Conservation (phyloP, 2,329 filamentous ascomycete species). For the Penicillium hordei region DNA sequence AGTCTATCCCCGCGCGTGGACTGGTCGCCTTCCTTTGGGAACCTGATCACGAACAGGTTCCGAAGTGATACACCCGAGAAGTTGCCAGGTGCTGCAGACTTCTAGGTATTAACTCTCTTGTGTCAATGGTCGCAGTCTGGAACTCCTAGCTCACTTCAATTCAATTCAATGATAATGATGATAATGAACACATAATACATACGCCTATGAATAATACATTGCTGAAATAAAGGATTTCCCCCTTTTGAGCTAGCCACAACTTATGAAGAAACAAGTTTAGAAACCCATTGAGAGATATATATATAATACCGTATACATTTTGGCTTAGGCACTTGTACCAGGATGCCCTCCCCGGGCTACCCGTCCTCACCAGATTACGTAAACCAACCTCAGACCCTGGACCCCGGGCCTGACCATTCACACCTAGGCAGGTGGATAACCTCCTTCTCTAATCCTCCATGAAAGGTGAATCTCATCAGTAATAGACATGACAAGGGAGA, state of each 20-base stretch:
- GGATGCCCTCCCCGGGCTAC: background rate
- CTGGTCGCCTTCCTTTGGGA: conserved; percentile 41
- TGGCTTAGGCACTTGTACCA: no score
- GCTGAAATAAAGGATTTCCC: no score
- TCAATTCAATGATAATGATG: background rate
- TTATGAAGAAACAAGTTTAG: background rate
- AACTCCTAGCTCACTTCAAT: background rate
- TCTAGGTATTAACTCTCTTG: conserved; percentile 12
- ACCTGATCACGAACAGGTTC: conserved; percentile 26
- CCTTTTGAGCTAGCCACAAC: no score
- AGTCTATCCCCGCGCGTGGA: conserved; percentile 41
- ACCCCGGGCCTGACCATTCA: background rate
- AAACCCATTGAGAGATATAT: no score
- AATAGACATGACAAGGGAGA: background rate
- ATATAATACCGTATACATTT: no score
- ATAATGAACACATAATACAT: background rate
- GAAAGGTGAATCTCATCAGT: background rate
- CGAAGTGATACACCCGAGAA: conserved; percentile 30
- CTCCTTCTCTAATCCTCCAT: background rate
- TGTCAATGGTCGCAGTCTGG: background rate
- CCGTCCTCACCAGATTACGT: background rate
- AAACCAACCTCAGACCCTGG: background rate
- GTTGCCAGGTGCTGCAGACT: conserved; percentile 28
- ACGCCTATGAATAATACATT: background rate
- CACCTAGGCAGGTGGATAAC: background rate